Evolutionary conservation across 306 rosid species (phyloP).

Genomic region (Dalbergia cochinchinensis): DNA sequence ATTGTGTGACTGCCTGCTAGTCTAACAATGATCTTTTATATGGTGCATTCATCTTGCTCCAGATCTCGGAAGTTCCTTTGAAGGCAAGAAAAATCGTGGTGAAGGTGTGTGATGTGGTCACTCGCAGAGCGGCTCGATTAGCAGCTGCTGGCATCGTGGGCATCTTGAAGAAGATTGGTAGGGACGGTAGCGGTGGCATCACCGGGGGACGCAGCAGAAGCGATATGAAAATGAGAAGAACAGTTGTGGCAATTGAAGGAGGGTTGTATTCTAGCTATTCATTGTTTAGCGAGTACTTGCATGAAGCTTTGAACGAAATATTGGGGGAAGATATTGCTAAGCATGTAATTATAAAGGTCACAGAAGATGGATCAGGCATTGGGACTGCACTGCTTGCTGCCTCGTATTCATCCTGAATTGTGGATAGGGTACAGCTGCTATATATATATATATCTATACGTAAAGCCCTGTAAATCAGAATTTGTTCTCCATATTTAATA

Average conservation of each 20-base stretch:
- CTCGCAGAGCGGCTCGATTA: constrained; percentile 85
- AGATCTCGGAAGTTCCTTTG: constrained; percentile 75
- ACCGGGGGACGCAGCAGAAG: constrained; percentile 78
- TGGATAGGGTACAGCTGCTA: constrained; percentile 77
- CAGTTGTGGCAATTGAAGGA: constrained; percentile 86
- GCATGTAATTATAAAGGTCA: constrained; percentile 75
- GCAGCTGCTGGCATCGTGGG: constrained; percentile 95
- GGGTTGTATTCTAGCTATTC: constrained; percentile 77
- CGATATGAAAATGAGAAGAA: constrained; percentile 67
- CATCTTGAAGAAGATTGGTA: constrained; percentile 89
- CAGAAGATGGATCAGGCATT: constrained; percentile 88
- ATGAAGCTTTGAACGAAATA: constrained; percentile 79
- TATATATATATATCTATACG: constrained; percentile 50
- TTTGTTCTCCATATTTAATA: constrained; percentile 62
- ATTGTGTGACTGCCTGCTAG: background rate
- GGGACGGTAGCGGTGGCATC: constrained; percentile 87
- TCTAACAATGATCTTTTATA: constrained; percentile 19
- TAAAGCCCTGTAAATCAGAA: constrained; percentile 87
- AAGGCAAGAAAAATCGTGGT: constrained; percentile 79
- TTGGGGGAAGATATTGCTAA: constrained; percentile 80
- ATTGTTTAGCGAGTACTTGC: constrained; percentile 79
- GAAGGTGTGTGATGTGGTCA: constrained; percentile 81
- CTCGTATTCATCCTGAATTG: constrained; percentile 67
- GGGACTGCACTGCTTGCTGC: constrained; percentile 95
- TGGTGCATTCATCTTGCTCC: constrained; percentile 39